Base-by-base conservation (phyloP, 2,329 filamentous ascomycete species). In the Microdochium bolleyi region DNA sequence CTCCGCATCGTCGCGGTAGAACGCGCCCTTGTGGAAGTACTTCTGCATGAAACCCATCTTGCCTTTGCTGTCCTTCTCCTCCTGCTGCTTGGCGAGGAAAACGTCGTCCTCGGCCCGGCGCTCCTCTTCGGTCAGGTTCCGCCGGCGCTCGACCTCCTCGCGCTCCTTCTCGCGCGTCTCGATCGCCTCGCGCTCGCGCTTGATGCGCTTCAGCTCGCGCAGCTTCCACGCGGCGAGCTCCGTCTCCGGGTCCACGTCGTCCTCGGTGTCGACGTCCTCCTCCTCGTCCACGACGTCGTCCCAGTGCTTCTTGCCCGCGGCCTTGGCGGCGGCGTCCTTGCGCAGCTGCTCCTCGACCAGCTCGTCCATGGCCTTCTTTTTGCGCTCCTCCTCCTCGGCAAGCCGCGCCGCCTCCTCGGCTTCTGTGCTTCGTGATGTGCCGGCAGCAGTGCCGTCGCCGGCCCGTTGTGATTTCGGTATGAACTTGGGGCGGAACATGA, bases 11-110 rank as follows among this genome's bases (percentile, higher is more conserved):
- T 92, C 89, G 59, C 87, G 88, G 75, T 89, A 97, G 74, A 97
- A 99, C 16, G 94, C 94, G 49, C 94, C 94, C 72, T 92, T 92
- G 77, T 99, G 94, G 70, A 89, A 92, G 73, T 97, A 99, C 66
- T 92, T 91, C 65, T 96, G 92, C 88, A 97, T 89, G 68, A 84
- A 96, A 2, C 81, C 81, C 78, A 94, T 89, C 70, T 92, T 87
- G 51, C 90, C 90, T 55, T 87, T 85, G 50, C 76, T 70, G 56
- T 88, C 84, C 61, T 89, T 88, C 57, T 95, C 91, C 56, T 88
- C 87, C 60, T 87, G 83, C 70, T 97, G 92, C 58, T 79, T 77
- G 1, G 85, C 84, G 19, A 97, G 73, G 67, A 83, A 89, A 50
- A 80, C 88, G 46, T 84, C 81, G 68, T 99, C 94, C 67, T 99